phyloP scores from a whole-genome alignment of 352 stramenopile species.

The Phytophthora foliorum region DNA sequence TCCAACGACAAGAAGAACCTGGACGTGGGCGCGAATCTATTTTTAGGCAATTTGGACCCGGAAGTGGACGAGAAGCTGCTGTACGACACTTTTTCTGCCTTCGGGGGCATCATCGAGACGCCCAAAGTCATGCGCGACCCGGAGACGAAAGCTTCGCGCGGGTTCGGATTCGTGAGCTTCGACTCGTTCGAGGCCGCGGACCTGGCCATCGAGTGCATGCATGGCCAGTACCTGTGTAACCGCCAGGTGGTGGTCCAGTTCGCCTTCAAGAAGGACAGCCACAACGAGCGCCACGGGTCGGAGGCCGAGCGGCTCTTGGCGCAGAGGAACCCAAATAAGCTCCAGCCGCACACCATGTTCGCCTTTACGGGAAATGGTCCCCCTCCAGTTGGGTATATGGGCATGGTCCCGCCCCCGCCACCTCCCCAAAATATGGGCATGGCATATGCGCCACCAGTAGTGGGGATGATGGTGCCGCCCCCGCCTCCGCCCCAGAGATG shows the following conservation, averaged over 20 bases:
- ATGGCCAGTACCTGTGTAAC: constrained; percentile 98
- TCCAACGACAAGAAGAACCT: constrained; percentile 96
- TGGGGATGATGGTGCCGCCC: constrained; percentile 43
- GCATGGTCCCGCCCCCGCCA: constrained; percentile 44
- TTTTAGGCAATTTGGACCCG: constrained; percentile 96
- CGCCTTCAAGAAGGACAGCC: constrained; percentile 98
- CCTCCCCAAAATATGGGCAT: constrained; percentile 52
- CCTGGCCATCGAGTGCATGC: constrained; percentile 99
- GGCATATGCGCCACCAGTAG: constrained; percentile 42
- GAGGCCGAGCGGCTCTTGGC: constrained; percentile 90
- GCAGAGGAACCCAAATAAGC: constrained; percentile 84
- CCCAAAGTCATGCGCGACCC: constrained; percentile 96
- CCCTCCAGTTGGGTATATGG: constrained; percentile 31
- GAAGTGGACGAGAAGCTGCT: constrained; percentile 99
- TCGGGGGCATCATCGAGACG: constrained; percentile 97
- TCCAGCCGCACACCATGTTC: constrained; percentile 86
- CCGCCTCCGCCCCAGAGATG: constrained; percentile 58
- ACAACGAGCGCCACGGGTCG: constrained; percentile 93
- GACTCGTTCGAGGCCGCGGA: constrained; percentile 98
- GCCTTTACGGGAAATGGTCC: constrained; percentile 41
- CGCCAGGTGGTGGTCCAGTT: constrained; percentile 98
- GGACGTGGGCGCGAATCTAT: constrained; percentile 99
- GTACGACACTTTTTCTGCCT: constrained; percentile 99
- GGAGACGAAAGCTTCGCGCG: constrained; percentile 93
- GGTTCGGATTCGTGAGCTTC: constrained; percentile 98